Base-by-base conservation (phyloP, 169 alveolate species). In the Plasmodium ovale region DNA sequence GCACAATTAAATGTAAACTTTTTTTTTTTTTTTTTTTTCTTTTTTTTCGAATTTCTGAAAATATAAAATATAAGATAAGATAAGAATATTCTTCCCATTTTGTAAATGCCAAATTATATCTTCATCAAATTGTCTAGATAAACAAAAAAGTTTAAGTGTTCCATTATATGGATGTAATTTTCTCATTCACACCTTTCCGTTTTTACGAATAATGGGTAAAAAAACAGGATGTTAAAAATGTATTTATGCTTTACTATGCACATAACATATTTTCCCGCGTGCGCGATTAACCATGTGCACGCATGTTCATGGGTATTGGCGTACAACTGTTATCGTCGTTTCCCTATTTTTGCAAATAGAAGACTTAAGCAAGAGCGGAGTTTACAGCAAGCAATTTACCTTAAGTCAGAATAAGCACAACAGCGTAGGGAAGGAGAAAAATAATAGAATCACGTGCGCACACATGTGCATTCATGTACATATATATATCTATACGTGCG, bases 341-440 rank as follows among this genome's bases (percentile, higher is more conserved):
- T 37, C 37, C 37, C 19, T 21, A 47, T 77, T 54, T 44, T 19
- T 44, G 25, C 39, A 19, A 16, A 42, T 77, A 60, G 74, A 60
- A 54, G 88, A 77, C 29, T 47, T 77, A 29, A 67, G 39, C 44
- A 77, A 60, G 29, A 77, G 88, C 25, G 88, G 62, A 60, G 25
- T 77, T 51, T 60, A 77, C 49, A 77, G 74, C 44, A 77, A 77
- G 54, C 88, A 77, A 53, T 77, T 77, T 67, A 60, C 88, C 54
- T 42, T 77, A 23, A 77, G 88, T 56, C 88, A 77, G 44, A 77
- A 44, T 39, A 77, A 77, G 16, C 88, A 77, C 77, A 77, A 49
- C 33, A 77, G 77, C 44, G 88, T 77, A 77, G n/a, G 51, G 19
- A 14, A 60, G 25, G 7, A 60, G 14, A 19, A 9, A 35, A 39